Conservation (phyloP, 129 eudicot genomes). For the Glebionis coronaria region DNA sequence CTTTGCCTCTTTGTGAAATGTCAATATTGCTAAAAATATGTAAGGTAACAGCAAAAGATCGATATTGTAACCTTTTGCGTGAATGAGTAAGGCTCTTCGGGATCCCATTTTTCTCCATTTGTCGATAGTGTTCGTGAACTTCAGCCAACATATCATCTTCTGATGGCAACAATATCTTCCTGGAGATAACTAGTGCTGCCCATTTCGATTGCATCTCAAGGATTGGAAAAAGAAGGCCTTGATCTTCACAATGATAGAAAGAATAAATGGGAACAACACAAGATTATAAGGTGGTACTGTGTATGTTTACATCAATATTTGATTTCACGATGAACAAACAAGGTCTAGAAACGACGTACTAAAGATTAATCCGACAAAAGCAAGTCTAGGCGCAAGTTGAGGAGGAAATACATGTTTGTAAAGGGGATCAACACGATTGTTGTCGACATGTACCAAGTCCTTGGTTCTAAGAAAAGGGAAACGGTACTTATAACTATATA, state of each 20-base stretch:
- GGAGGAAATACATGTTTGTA: constrained; percentile 90
- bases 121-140: constrained; percentile 29
- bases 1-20: too few species aligned
- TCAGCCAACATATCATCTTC: constrained; percentile 48
- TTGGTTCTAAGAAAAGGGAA: constrained; percentile 80
- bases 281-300: too few species aligned
- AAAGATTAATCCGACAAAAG: constrained; percentile 59
- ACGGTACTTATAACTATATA: constrained; percentile 69
- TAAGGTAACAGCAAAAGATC: too few species aligned
- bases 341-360: too few species aligned
- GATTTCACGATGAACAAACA: too few species aligned
- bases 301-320: too few species aligned
- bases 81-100: constrained; percentile 41
- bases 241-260: too few species aligned
- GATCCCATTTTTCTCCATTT: constrained; percentile 28
- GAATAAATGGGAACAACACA: too few species aligned
- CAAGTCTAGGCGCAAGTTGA: constrained; percentile 68
- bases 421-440: constrained; percentile 85
- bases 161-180: constrained; percentile 44
- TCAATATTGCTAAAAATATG: too few species aligned
- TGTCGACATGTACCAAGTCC: constrained; percentile 62
- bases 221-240: constrained; percentile 17
- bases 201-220: constrained; percentile 61
- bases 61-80: constrained; percentile 10
- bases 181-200: constrained; percentile 44